Percentiles rank a stretch among this genome's conserved stretches.
Evolutionary conservation across 2,329 filamentous ascomycete species (phyloP).

Genomic region (Xylariaceae sp.): DNA sequence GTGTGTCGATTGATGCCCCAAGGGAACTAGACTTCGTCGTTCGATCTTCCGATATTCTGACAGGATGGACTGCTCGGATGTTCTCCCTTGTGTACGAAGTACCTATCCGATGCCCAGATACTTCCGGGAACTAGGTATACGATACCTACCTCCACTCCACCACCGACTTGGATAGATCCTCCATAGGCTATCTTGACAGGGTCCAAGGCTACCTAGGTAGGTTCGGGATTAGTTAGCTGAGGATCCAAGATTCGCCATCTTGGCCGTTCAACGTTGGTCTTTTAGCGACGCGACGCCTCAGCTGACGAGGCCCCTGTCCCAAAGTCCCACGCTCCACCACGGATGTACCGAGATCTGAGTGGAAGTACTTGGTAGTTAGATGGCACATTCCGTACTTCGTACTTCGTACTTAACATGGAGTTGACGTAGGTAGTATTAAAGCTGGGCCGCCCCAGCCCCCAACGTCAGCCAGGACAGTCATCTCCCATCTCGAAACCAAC

Average conservation of each 20-base stretch:
- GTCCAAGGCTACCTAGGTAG: too few species aligned
- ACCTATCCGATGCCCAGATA: too few species aligned
- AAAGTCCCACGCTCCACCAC: conserved; percentile 14
- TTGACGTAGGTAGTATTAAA: conserved; percentile 2
- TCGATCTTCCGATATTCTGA: background rate
- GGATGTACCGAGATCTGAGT: background rate
- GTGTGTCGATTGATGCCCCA: background rate
- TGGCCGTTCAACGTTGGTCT: background rate
- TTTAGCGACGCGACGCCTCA: conserved; percentile 1
- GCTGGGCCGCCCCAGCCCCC: conserved; percentile 12
- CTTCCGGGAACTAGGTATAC: too few species aligned
- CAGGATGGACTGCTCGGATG: background rate
- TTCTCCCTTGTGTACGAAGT: background rate
- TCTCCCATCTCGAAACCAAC: background rate
- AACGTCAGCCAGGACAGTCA: background rate
- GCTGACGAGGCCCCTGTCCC: conserved; percentile 9
- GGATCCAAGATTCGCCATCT: background rate
- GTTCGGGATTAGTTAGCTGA: too few species aligned
- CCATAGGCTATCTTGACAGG: too few species aligned
- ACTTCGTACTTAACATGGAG: background rate
- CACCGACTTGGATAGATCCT: too few species aligned
- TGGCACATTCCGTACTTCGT: background rate
- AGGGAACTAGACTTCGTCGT: background rate
- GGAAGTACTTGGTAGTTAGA: background rate
- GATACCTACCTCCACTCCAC: too few species aligned